phyloP scores from a whole-genome alignment of 495 filamentous ascomycete species.

The Extremus antarcticus region DNA sequence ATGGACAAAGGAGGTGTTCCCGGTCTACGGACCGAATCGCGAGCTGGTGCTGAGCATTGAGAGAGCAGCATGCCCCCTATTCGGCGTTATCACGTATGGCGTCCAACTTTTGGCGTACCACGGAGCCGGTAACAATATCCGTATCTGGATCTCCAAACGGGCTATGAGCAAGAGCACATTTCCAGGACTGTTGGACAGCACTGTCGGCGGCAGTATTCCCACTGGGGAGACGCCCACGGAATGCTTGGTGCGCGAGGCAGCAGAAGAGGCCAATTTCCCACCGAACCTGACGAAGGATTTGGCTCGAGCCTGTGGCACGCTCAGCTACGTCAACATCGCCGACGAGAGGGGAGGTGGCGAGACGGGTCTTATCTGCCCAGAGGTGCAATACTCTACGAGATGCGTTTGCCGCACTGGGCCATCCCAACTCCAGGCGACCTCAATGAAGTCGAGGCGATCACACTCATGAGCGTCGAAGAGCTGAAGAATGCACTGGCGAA shows the following conservation, averaged over 20 bases:
- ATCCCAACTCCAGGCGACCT: constrained; percentile 37
- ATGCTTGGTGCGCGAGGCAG: constrained; percentile 41
- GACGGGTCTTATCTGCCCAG: constrained; percentile 32
- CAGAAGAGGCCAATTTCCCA: constrained; percentile 42
- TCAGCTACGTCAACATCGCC: constrained; percentile 34
- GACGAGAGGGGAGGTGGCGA: constrained; percentile 23
- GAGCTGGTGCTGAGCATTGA: no score
- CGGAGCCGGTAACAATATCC: constrained; percentile 22
- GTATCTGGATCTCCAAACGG: constrained; percentile 44
- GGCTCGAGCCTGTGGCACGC: constrained; percentile 22
- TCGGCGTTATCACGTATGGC: constrained; percentile 42
- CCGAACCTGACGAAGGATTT: constrained; percentile 25
- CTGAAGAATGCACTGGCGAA: constrained; percentile 33
- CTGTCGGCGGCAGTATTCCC: constrained; percentile 45
- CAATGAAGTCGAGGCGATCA: constrained; percentile 44
- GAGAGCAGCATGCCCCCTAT: constrained; percentile 36
- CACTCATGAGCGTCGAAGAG: constrained; percentile 37
- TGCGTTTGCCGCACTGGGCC: constrained; percentile 33
- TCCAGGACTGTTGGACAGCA: constrained; percentile 43
- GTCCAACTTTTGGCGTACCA: constrained; percentile 42
- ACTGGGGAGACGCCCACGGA: constrained; percentile 35
- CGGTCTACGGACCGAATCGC: no score
- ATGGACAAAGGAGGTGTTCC: no score
- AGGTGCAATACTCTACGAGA: constrained; percentile 42
- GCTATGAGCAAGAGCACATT: constrained; percentile 37